Base-by-base conservation (phyloP, 306 rosid species). In the Mucuna pruriens region DNA sequence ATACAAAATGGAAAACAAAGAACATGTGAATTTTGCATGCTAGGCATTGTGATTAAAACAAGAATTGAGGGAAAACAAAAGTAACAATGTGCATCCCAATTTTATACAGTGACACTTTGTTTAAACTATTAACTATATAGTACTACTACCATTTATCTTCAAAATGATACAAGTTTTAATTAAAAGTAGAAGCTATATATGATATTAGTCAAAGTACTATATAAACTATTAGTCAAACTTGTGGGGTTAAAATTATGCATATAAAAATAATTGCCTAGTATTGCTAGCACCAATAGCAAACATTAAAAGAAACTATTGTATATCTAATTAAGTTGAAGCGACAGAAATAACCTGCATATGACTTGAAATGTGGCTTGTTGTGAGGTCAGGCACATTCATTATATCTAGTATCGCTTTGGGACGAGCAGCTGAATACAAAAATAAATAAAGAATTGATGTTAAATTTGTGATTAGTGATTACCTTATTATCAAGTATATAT, bases 311-410 rank as follows among this genome's bases (percentile, higher is more conserved):
- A 36, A 6, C 16, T 22, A 11, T 60, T 26, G 19, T 10, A 13
- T 58, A 6, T 7, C 61, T 49, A 49, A 16, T 49, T 16, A 44
- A 69, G 40, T 61, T 68, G 39, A 74, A 54, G 31, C 13, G 44
- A 69, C 54, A 20, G 75, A n/a, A n/a, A n/a, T 33, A 80, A 90
- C 92, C 94, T 88, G 91, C n/a, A 84, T 81, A 84, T 90, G 92
- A 66, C 90, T 90, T 6, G 87, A 77, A 36, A 88, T 81, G 16
- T 90, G 94, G 54, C 78, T 72, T 12, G 39, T 12, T 9, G 92
- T 81, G 58, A 88, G 51, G 33, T 61, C 20, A 38, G 83, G 84
- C 63, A 39, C 86, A n/a, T 82, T 74, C 89, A 90, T 87, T 76
- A 29, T 1, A 57, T 69, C 25, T 17, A 40, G 31, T 48, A 90